Evolutionary conservation across 352 stramenopile species (phyloP).

Genomic region (Phytophthora pinifolia): DNA sequence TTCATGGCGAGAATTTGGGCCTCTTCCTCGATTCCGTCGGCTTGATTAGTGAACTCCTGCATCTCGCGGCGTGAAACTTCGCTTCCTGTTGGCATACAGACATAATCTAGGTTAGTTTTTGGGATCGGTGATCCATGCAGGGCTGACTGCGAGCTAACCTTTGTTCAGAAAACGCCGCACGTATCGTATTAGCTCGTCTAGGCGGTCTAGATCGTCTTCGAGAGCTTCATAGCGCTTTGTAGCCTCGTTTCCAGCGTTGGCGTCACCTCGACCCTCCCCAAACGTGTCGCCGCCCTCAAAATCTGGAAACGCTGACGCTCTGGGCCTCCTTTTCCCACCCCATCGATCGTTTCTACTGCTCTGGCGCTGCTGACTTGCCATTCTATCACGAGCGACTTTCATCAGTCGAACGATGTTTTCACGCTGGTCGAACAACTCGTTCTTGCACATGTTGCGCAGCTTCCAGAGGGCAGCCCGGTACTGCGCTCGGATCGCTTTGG

Average conservation of each 20-base stretch:
- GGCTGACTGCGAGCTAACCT: slow-evolving; percentile 24
- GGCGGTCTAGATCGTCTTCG: slow-evolving; percentile 52
- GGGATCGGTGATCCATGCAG: no score
- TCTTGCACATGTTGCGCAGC: slow-evolving; percentile 57
- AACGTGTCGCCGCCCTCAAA: slow-evolving; percentile 15
- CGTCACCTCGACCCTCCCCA: slow-evolving; percentile 14
- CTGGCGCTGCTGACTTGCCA: slow-evolving; percentile 24
- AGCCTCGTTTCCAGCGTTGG: background rate
- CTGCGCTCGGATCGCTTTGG: slow-evolving; percentile 19
- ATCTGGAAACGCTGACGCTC: slow-evolving; percentile 3
- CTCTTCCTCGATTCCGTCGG: slow-evolving; percentile 36
- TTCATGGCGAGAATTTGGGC: slow-evolving; percentile 60
- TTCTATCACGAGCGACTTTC: slow-evolving; percentile 24
- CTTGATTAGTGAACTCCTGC: slow-evolving; percentile 39
- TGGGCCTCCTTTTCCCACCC: slow-evolving; percentile 9
- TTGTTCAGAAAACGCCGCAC: slow-evolving; percentile 42
- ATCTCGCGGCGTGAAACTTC: slow-evolving; percentile 46
- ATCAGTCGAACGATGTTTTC: slow-evolving; percentile 40
- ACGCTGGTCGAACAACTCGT: slow-evolving; percentile 54
- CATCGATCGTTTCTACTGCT: slow-evolving; percentile 6
- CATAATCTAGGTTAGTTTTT: background rate
- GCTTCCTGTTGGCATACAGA: slow-evolving; percentile 22
- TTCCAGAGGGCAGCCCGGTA: slow-evolving; percentile 60
- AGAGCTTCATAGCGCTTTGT: slow-evolving; percentile 45
- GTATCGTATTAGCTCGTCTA: slow-evolving; percentile 53